Conservation (phyloP, 495 filamentous ascomycete species). For the Lasiosphaeris hirsuta region DNA sequence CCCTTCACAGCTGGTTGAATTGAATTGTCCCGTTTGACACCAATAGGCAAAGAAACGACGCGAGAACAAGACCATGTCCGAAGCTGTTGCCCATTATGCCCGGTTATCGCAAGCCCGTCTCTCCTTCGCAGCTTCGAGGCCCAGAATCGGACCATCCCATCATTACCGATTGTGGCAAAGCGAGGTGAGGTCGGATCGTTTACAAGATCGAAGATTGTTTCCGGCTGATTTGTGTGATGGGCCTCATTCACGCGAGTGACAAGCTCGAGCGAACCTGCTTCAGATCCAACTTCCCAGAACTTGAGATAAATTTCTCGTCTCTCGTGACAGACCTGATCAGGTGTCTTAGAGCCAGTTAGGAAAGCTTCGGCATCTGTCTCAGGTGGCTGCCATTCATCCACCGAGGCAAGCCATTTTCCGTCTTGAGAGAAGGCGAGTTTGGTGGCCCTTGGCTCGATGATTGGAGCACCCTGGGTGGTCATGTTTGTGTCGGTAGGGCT, state of each 20-base stretch:
- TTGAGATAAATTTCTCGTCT: slow-evolving; percentile 76
- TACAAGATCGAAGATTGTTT: slow-evolving; percentile 65
- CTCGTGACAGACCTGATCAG: slow-evolving; percentile 40
- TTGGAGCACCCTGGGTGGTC: slow-evolving; percentile 61
- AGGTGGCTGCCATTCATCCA: slow-evolving; percentile 84
- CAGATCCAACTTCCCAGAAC: slow-evolving; percentile 78
- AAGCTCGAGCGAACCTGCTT: slow-evolving; percentile 64
- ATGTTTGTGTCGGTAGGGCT: slow-evolving; percentile 78
- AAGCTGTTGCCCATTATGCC: slow-evolving; percentile 49
- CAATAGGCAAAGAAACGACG: slow-evolving; percentile 51
- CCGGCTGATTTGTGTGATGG: slow-evolving; percentile 55
- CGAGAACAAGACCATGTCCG: slow-evolving; percentile 71
- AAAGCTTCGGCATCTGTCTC: slow-evolving; percentile 55
- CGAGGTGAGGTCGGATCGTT: slow-evolving; percentile 60
- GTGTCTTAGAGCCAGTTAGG: slow-evolving; percentile 34
- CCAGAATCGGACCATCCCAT: slow-evolving; percentile 77
- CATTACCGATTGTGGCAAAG: slow-evolving; percentile 82
- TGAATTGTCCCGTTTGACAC: slow-evolving; percentile 36
- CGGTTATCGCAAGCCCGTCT: slow-evolving; percentile 57
- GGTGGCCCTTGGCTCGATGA: slow-evolving; percentile 71
- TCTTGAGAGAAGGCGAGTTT: slow-evolving; percentile 69
- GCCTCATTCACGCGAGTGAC: slow-evolving; percentile 79
- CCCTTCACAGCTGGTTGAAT: slow-evolving; percentile 11
- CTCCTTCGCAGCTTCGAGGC: slow-evolving; percentile 59
- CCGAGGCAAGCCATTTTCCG: slow-evolving; percentile 85